Evolutionary conservation across 2,329 filamentous ascomycete genomes (phyloP).

Genomic region (Cryphonectria parasitica): DNA sequence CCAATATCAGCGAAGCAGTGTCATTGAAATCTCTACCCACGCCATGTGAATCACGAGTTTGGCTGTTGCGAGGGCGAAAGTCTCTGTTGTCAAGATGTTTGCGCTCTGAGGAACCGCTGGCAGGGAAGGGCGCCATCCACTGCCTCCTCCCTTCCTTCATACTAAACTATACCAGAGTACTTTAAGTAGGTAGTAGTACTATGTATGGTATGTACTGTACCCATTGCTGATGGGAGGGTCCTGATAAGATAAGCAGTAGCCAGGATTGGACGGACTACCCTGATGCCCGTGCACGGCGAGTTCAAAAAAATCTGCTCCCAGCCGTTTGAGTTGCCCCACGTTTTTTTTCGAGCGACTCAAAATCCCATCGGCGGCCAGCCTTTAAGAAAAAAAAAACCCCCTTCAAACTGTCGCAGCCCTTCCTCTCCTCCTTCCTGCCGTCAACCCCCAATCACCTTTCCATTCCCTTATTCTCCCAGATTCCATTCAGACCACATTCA

Average conservation of each 20-base stretch:
- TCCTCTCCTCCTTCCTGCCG: slow-evolving; percentile 19
- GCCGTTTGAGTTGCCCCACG: slow-evolving; percentile 26
- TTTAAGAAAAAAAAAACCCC: slow-evolving; percentile 18
- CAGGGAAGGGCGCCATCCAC: neutral
- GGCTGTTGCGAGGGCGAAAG: neutral
- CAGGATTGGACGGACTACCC: neutral
- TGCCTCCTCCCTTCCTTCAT: neutral
- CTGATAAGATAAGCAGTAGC: slow-evolving; percentile 1
- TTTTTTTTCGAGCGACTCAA: slow-evolving; percentile 26
- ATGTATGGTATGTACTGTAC: neutral
- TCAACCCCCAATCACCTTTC: slow-evolving; percentile 22
- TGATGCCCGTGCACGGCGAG: slow-evolving; percentile 21
- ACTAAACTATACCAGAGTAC: no score
- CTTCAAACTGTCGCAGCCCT: slow-evolving; percentile 11
- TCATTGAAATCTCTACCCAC: neutral
- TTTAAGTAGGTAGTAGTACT: no score
- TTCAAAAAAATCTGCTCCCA: slow-evolving; percentile 27
- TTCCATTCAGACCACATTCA: slow-evolving; percentile 39
- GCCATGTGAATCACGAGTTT: neutral
- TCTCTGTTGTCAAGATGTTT: neutral
- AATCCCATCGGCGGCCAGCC: slow-evolving; percentile 26
- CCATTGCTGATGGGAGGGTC: neutral
- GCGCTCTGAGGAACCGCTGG: neutral
- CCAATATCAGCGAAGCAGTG: neutral
- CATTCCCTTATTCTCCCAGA: slow-evolving; percentile 16